These are phyloP conservation scores for Vigna trinervia DNA, from an alignment of 306 rosid genomes.

Conservation along the genomic window DNA sequence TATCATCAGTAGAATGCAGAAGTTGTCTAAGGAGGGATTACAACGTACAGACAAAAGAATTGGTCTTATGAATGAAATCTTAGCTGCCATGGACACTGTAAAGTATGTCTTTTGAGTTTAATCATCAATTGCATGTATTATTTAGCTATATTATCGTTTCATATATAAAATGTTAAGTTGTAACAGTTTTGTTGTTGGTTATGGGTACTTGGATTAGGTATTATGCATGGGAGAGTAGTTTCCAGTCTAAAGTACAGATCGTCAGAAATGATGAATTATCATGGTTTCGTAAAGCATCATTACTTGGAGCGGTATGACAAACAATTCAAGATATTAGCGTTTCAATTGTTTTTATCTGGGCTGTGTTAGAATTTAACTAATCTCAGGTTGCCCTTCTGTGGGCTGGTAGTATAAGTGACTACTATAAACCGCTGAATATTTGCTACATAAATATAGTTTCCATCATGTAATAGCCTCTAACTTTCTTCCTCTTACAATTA, in stretches of 20 bases:
- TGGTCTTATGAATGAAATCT: slow-evolving; percentile 95
- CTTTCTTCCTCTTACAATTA: neutral
- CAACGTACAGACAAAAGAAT: slow-evolving; percentile 97
- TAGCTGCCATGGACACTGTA: slow-evolving; percentile 98
- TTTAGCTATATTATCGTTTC: neutral
- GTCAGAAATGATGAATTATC: slow-evolving; percentile 80
- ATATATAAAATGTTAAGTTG: slow-evolving; percentile 21
- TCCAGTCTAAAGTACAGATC: slow-evolving; percentile 74
- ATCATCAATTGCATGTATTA: slow-evolving; percentile 4
- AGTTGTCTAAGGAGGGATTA: slow-evolving; percentile 80
- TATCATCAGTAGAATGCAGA: slow-evolving; percentile 87
- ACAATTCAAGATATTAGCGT: slow-evolving; percentile 30
- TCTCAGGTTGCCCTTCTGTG: slow-evolving; percentile 29
- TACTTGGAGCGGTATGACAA: slow-evolving; percentile 83
- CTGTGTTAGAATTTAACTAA: slow-evolving; percentile 27
- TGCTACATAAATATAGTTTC: slow-evolving; percentile 6
- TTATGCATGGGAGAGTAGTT: slow-evolving; percentile 99
- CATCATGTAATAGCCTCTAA: neutral
- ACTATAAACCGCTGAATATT: neutral
- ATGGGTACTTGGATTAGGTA: slow-evolving; percentile 66
- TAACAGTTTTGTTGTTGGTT: slow-evolving; percentile 41
- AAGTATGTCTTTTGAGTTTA: slow-evolving; percentile 64
- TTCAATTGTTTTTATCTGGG: slow-evolving; percentile 9
- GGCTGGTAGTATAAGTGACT: neutral
- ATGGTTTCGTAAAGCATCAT: slow-evolving; percentile 85